Evolutionary conservation across 2,329 filamentous ascomycete genomes (phyloP).

Genomic region (Microdochium trichocladiopsis): DNA sequence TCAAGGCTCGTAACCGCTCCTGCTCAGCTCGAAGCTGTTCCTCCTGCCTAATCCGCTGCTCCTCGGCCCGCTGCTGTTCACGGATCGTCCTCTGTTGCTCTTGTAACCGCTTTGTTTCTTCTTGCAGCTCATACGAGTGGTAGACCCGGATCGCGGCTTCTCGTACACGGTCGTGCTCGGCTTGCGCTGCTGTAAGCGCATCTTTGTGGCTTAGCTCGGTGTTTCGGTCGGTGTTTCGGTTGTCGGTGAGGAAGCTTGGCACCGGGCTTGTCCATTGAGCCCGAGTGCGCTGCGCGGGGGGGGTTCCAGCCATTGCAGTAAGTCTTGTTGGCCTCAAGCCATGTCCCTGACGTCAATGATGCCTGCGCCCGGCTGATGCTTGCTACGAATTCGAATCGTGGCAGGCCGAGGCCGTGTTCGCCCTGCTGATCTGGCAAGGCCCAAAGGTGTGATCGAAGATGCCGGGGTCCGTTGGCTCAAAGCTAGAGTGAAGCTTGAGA

Average conservation of each 20-base stretch:
- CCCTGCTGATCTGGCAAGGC: too few relatives aligned
- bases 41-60: conserved; percentile 37
- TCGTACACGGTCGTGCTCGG: conserved; percentile 59
- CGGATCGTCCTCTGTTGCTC: conserved; percentile 30
- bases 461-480: too few relatives aligned
- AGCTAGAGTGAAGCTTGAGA: too few relatives aligned
- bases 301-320: conserved; percentile 34
- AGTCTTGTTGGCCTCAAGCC: conserved; percentile 1
- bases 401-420: too few relatives aligned
- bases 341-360: not conserved
- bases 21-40: conserved; percentile 38
- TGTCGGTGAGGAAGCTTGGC: conserved; percentile 49
- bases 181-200: conserved; percentile 58
- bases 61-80: conserved; percentile 36
- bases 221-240: conserved; percentile 57
- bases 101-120: conserved; percentile 24
- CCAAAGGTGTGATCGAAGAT: too few relatives aligned
- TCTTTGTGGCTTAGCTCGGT: conserved; percentile 56
- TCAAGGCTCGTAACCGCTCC: conserved; percentile 38
- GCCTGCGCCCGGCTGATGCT: not conserved
- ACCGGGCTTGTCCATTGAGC: conserved; percentile 34
- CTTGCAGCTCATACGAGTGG: conserved; percentile 37
- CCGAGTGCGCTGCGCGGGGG: conserved; percentile 25
- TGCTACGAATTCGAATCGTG: too few relatives aligned
- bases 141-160: conserved; percentile 40